These are phyloP conservation scores for Coemansia nantahalensis DNA, from an alignment of 192 early-diverging fungal species.

Conservation along the genomic window DNA sequence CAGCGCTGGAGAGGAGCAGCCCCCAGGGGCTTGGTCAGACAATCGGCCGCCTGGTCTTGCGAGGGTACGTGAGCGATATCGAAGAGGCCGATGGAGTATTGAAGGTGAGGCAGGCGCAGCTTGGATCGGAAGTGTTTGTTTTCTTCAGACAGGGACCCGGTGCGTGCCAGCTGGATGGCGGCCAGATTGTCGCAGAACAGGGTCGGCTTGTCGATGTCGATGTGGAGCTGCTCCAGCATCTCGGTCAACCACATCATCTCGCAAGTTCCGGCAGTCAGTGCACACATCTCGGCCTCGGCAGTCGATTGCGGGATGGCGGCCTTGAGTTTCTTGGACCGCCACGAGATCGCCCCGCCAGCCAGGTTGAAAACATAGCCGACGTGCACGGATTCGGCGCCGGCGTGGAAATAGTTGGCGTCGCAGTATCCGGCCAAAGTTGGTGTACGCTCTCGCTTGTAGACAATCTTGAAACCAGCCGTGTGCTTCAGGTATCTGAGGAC, in stretches of 20 bases:
- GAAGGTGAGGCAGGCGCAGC: too few relatives aligned
- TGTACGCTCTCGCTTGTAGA: not conserved
- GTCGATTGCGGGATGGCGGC: conserved; percentile 10
- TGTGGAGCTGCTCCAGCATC: conserved; percentile 1
- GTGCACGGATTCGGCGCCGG: conserved; percentile 1
- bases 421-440: conserved; percentile 1
- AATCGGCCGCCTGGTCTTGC: too few relatives aligned
- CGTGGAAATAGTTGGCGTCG: conserved; percentile 16
- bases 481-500: conserved; percentile 13
- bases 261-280: conserved; percentile 7
- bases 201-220: too few relatives aligned
- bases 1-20: too few relatives aligned
- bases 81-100: too few relatives aligned
- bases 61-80: too few relatives aligned
- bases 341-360: conserved; percentile 6
- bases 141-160: too few relatives aligned
- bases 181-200: too few relatives aligned
- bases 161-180: too few relatives aligned
- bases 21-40: too few relatives aligned
- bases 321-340: conserved; percentile 12
- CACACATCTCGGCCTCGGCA: conserved; percentile 6
- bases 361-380: conserved; percentile 2
- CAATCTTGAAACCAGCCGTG: conserved; percentile 6
- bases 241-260: not conserved
- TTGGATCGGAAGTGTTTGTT: too few relatives aligned